A percentile compares a stretch with the other conserved stretches of the same genome.
Conservation (phyloP, 345 rosid genomes). For the Lagerstroemia speciosa region DNA sequence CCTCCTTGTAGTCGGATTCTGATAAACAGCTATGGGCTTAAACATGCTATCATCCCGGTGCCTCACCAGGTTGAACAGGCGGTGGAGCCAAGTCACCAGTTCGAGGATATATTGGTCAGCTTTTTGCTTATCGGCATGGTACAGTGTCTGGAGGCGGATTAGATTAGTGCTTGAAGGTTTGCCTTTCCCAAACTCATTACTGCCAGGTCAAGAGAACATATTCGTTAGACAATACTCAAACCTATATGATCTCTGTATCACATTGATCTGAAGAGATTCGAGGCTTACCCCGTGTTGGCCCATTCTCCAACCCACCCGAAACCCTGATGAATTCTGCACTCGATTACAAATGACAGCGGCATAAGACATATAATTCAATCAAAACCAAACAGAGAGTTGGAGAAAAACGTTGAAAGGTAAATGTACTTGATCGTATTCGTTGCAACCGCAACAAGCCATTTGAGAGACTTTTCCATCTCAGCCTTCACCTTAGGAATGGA, state of each 20-base stretch:
- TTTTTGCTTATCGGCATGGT: constrained; percentile 63
- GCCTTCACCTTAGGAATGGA: constrained; percentile 62
- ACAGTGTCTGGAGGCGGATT: constrained; percentile 72
- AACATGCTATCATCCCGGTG: constrained; percentile 30
- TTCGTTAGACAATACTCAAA: background rate
- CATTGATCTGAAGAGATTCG: background rate
- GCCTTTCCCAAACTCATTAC: constrained; percentile 22
- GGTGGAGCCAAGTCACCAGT: constrained; percentile 69
- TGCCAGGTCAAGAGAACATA: constrained; percentile 14
- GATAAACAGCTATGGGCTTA: constrained; percentile 21
- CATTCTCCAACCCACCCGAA: constrained; percentile 99
- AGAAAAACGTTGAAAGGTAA: background rate
- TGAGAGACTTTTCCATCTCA: constrained; percentile 87
- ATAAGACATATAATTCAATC: background rate
- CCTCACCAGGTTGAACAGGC: constrained; percentile 42
- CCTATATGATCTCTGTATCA: background rate
- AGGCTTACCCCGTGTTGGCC: constrained; percentile 68
- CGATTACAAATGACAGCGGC: constrained; percentile 13
- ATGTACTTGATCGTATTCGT: constrained; percentile 78
- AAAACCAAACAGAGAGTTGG: background rate
- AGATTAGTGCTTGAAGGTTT: constrained; percentile 20
- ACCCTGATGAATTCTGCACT: constrained; percentile 84
- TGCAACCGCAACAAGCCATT: constrained; percentile 83
- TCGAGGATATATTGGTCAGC: constrained; percentile 65
- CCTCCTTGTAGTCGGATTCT: constrained; percentile 26